Conservation (phyloP, 176 grass and related monocot species). For the Juncus inflexus region DNA sequence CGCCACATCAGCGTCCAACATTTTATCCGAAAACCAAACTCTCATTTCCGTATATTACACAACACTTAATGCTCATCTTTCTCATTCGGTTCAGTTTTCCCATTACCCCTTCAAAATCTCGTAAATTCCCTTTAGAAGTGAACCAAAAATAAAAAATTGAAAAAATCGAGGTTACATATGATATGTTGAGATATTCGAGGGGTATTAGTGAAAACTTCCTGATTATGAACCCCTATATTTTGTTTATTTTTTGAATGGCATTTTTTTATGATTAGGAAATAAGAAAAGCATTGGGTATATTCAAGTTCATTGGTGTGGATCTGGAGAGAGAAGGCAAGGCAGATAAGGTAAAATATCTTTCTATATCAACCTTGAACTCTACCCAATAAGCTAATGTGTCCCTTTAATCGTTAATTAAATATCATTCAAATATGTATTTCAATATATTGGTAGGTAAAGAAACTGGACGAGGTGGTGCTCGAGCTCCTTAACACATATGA, state of each 20-base stretch:
- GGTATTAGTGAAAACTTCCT: neutral
- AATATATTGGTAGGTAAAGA: constrained; percentile 45
- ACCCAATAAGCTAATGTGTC: neutral
- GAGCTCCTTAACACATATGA: constrained; percentile 59
- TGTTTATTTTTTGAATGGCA: neutral
- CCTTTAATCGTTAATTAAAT: neutral
- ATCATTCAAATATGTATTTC: constrained; percentile 7
- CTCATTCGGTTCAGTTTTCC: constrained; percentile 32
- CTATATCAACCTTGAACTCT: neutral
- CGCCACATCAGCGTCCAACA: constrained; percentile 25
- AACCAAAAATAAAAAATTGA: neutral
- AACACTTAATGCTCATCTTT: neutral
- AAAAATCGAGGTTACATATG: neutral
- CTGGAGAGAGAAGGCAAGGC: constrained; percentile 52
- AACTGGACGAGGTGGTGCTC: constrained; percentile 44
- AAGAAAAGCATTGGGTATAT: constrained; percentile 51
- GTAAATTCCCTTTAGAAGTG: neutral
- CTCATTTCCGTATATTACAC: constrained; percentile 39
- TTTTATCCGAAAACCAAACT: constrained; percentile 47
- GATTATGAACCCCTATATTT: neutral
- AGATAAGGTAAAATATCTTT: constrained; percentile 33
- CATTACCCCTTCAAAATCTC: constrained; percentile 32
- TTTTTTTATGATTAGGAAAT: constrained; percentile 53
- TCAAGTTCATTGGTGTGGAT: constrained; percentile 57
- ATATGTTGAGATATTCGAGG: constrained; percentile 7